Percentiles rank a stretch among this genome's conserved stretches.
Evolutionary conservation across 164 flowering plant species (phyloP).

Genomic region (Berberis vulgaris): DNA sequence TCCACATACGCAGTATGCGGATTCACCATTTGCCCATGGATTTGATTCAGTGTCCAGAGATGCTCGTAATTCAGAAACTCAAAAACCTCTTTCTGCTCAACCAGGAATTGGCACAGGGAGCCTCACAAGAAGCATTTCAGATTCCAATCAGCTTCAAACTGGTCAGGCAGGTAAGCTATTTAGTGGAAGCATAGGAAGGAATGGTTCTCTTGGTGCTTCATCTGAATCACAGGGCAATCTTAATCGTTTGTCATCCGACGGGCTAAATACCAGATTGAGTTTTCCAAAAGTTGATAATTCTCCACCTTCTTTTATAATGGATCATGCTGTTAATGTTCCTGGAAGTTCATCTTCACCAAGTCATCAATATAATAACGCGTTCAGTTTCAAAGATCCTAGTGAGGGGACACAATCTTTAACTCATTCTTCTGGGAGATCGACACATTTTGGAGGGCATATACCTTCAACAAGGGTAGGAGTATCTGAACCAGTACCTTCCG

Average conservation of each 20-base stretch:
- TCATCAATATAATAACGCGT: slow-evolving; percentile 12
- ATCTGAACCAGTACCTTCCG: slow-evolving; percentile 29
- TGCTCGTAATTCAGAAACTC: not conserved
- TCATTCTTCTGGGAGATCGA: slow-evolving; percentile 18
- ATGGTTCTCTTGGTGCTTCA: slow-evolving; percentile 14
- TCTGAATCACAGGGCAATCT: slow-evolving; percentile 23
- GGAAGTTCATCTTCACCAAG: slow-evolving; percentile 10
- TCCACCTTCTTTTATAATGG: slow-evolving; percentile 8
- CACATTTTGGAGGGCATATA: slow-evolving; percentile 22
- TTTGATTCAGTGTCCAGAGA: slow-evolving; percentile 8
- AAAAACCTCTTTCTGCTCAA: slow-evolving; percentile 9
- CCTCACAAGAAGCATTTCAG: slow-evolving; percentile 10
- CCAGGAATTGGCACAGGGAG: slow-evolving; percentile 14
- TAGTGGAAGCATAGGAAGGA: slow-evolving; percentile 12
- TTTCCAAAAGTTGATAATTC: slow-evolving; percentile 8
- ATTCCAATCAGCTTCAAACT: slow-evolving; percentile 9
- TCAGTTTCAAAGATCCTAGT: slow-evolving; percentile 11
- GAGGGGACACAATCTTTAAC: slow-evolving; percentile 12
- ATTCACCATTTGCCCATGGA: slow-evolving; percentile 10
- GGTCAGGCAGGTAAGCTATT: slow-evolving; percentile 13
- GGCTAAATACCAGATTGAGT: slow-evolving; percentile 15
- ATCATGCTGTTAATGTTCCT: slow-evolving; percentile 10
- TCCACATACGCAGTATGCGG: slow-evolving; percentile 12
- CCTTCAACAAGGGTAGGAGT: slow-evolving; percentile 16
- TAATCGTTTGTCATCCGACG: slow-evolving; percentile 11